Base-by-base conservation (phyloP, 2,329 filamentous ascomycete species). In the Fusarium napiforme region DNA sequence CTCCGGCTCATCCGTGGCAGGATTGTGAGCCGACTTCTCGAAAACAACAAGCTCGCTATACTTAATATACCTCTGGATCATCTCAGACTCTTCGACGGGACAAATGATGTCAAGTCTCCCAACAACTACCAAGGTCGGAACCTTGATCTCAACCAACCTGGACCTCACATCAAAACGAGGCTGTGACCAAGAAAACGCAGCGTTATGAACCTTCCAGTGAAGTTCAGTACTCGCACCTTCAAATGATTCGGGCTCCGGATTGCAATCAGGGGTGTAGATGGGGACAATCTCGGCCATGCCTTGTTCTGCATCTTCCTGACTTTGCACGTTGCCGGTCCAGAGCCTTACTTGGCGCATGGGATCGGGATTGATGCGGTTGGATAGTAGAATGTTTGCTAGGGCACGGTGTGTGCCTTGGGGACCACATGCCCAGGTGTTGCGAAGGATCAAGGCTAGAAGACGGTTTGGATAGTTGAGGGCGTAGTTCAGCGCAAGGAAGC, bases 171-270 rank as follows among this genome's bases (percentile, higher is more conserved):
- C 66, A 7, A 69, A 69, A 4, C 49, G 49, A 42, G 66, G 66
- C 14, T 69, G 66, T 11, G 49, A 40, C 43, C 46, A 40, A 0
- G 66, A 68, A 14, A 69, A 68, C 0, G 64, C 64, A 14, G 66
- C 43, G 21, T 69, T 69, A 34, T 69, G 66, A 14, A 69, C 56
- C 11, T 68, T 34, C 56, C 66, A 68, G 15, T 32, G 64, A 26
- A 68, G 56, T 7, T 56, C 23, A 7, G 34, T 5, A 26, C 9
- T 5, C 7, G 42, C 32, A 1, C 55, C 64, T 3, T 67, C 66
- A 2, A 69, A 61, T 0, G 43, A 6, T 2, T 15, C 49, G 9
- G 56, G 49, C 15, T 40, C 37, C 9, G 4, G 18, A 10, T 1
- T 26, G 4, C 19, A 19, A 5, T 69, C 56, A 0, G 66, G 43